These are phyloP conservation scores for Hypsizygus marmoreus DNA, from an alignment of 768 basidiomycete genomes.

Conservation along the genomic window DNA sequence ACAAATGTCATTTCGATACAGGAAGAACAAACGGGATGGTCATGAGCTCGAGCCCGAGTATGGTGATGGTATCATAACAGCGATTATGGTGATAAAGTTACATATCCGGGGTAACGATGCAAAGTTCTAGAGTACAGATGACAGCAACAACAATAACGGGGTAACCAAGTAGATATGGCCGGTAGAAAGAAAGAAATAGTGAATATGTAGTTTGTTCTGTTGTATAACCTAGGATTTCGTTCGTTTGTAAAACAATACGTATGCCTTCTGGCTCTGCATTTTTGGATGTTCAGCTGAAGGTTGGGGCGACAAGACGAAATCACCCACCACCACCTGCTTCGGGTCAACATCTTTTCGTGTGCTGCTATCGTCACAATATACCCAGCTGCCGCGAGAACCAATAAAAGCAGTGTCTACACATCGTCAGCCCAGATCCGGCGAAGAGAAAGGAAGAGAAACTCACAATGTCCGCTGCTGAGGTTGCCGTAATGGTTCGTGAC, in stretches of 20 bases:
- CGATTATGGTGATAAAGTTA: conserved; percentile 35
- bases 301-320: background rate
- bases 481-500: conserved; percentile 97
- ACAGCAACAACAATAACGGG: conserved; percentile 19
- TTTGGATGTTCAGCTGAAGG: conserved; percentile 4
- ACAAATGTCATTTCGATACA: conserved; percentile 46
- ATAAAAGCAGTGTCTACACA: conserved; percentile 88
- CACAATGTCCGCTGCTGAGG: conserved; percentile 94
- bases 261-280: conserved; percentile 66
- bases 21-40: conserved; percentile 27
- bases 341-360: conserved; percentile 70
- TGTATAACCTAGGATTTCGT: conserved; percentile 44
- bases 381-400: conserved; percentile 84
- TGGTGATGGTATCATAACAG: conserved; percentile 38
- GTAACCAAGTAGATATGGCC: conserved; percentile 15
- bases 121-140: conserved; percentile 24
- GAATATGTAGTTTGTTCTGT: conserved; percentile 24
- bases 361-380: conserved; percentile 93
- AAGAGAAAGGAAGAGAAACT: conserved; percentile 31
- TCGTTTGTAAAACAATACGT: conserved; percentile 82
- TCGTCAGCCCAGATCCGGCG: conserved; percentile 4
- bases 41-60: conserved; percentile 29
- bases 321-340: conserved; percentile 80
- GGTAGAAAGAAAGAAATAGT: conserved; percentile 23
- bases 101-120: conserved; percentile 35